A percentile compares a stretch with the other conserved stretches of the same genome.
Evolutionary conservation across 2,329 filamentous ascomycete species (phyloP).

Genomic region (Metarhizium brunneum): DNA sequence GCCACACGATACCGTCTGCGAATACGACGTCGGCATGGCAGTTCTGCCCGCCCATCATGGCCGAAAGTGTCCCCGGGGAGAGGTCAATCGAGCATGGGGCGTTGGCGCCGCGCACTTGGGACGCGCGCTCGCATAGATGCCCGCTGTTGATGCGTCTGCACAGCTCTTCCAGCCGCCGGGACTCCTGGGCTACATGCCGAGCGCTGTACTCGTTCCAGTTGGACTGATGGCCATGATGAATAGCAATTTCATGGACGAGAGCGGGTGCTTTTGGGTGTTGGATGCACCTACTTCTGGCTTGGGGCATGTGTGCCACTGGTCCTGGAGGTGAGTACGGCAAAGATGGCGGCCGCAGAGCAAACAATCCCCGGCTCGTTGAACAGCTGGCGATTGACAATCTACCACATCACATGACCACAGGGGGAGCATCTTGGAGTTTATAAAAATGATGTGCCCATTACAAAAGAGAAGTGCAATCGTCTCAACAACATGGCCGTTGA

Average conservation of each 20-base stretch:
- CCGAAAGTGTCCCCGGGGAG: constrained; percentile 10
- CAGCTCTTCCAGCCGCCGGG: not conserved
- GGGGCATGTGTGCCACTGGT: constrained; percentile 6
- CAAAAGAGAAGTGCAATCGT: not conserved
- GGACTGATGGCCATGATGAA: not conserved
- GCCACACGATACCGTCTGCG: constrained; percentile 15
- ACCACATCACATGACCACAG: not conserved
- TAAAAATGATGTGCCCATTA: too few species aligned
- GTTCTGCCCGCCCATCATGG: constrained; percentile 18
- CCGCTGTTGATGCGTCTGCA: constrained; percentile 7
- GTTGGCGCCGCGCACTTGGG: not conserved
- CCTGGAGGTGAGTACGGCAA: constrained; percentile 13
- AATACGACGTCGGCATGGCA: constrained; percentile 19
- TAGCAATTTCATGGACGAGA: constrained; percentile 1
- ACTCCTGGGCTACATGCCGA: not conserved
- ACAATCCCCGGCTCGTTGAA: constrained; percentile 16
- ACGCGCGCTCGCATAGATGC: not conserved
- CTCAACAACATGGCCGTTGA: too few species aligned
- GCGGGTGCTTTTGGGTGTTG: not conserved
- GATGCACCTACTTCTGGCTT: constrained; percentile 11
- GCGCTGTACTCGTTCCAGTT: not conserved
- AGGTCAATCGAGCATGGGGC: constrained; percentile 13
- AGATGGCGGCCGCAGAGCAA: constrained; percentile 16
- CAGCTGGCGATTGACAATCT: not conserved
- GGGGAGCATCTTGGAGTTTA: not conserved